phyloP scores from a whole-genome alignment of 371 early-diverging fungal species.

The Chytridiales sp. region DNA sequence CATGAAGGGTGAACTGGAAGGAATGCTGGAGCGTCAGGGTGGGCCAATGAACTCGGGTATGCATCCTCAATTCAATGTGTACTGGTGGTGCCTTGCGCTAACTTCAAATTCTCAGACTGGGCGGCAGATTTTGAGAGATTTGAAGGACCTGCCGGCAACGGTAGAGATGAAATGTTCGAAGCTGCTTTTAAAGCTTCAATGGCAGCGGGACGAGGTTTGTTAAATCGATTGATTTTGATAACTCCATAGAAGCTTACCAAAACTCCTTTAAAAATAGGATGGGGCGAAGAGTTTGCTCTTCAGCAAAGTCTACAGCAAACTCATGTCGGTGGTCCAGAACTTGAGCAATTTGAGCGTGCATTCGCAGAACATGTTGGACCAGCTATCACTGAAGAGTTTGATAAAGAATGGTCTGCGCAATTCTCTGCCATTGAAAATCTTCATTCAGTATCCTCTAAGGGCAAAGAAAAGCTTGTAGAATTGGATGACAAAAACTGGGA shows the following conservation, averaged over 20 bases:
- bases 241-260: not conserved
- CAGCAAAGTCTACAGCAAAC: not conserved
- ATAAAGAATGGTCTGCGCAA: slow-evolving; percentile 27
- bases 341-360: slow-evolving; percentile 16
- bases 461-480: slow-evolving; percentile 15
- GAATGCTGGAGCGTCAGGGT: slow-evolving; percentile 2
- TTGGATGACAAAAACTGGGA: slow-evolving; percentile 19
- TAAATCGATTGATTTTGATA: not conserved
- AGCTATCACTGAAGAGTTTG: slow-evolving; percentile 8
- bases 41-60: not conserved
- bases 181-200: slow-evolving; percentile 5
- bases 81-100: not conserved
- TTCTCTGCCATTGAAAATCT: slow-evolving; percentile 17
- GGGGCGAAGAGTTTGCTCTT: slow-evolving; percentile 12
- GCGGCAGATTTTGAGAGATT: slow-evolving; percentile 20
- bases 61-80: not conserved
- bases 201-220: not conserved
- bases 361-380: slow-evolving; percentile 10
- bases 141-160: not conserved
- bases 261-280: not conserved
- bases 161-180: slow-evolving; percentile 15
- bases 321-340: too few relatives aligned
- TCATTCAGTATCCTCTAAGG: slow-evolving; percentile 8
- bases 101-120: slow-evolving; percentile 5
- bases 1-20: slow-evolving; percentile 1